These are phyloP conservation scores for Zygosaccharomyces sapae DNA, from an alignment of 1,139 yeast genomes.

Conservation along the genomic window DNA sequence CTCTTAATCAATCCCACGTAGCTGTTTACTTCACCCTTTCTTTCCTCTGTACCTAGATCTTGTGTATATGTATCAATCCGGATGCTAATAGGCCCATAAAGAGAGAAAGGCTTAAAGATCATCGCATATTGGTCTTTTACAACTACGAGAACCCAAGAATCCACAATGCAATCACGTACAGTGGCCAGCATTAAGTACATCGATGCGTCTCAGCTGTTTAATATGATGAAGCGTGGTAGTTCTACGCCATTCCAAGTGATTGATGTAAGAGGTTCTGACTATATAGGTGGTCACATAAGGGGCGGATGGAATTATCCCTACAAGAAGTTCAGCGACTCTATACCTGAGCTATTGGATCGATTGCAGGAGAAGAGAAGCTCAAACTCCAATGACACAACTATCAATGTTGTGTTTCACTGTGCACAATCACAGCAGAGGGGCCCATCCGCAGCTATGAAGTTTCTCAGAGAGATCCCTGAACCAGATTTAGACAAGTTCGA, in stretches of 20 bases:
- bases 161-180: slow-evolving; percentile 16
- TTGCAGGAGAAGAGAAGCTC: slow-evolving; percentile 38
- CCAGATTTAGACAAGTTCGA: slow-evolving; percentile 42
- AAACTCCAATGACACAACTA: slow-evolving; percentile 4
- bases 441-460: slow-evolving; percentile 73
- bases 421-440: slow-evolving; percentile 88
- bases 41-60: neutral
- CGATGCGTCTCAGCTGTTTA: slow-evolving; percentile 25
- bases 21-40: neutral
- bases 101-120: neutral
- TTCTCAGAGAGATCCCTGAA: slow-evolving; percentile 51
- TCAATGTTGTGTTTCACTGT: slow-evolving; percentile 75
- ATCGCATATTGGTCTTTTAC: neutral
- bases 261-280: slow-evolving; percentile 86
- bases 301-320: slow-evolving; percentile 30
- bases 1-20: neutral
- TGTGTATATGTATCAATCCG: neutral
- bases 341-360: slow-evolving; percentile 57
- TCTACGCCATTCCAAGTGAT: slow-evolving; percentile 51
- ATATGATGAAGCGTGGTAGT: slow-evolving; percentile 30
- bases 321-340: slow-evolving; percentile 55
- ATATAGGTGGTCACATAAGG: slow-evolving; percentile 47
- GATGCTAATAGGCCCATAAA: neutral
- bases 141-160: neutral
- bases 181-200: slow-evolving; percentile 25